Conservation (phyloP, 2,329 filamentous ascomycete species). For the Fusarium acutatum region DNA sequence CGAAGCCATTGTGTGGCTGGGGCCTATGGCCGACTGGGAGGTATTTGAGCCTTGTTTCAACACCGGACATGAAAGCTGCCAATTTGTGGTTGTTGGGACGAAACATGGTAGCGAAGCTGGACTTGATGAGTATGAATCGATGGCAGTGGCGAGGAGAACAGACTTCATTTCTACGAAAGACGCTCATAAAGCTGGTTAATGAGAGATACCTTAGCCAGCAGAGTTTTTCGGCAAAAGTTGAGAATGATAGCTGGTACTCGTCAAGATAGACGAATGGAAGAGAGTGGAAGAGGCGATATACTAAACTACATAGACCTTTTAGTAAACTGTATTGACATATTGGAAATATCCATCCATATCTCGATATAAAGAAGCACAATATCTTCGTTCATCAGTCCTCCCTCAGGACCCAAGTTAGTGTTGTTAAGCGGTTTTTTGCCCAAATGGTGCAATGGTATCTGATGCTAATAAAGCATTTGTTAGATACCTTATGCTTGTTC, state of each 20-base stretch:
- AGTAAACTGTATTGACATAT: background rate
- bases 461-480: background rate
- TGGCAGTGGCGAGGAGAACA: constrained; percentile 23
- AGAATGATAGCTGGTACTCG: background rate
- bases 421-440: background rate
- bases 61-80: background rate
- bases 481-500: too few species aligned
- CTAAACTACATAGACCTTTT: background rate
- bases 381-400: background rate
- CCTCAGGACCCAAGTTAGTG: background rate
- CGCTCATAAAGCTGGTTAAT: background rate
- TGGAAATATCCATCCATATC: background rate
- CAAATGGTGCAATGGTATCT: background rate
- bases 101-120: constrained; percentile 25
- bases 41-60: constrained; percentile 35
- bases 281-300: background rate
- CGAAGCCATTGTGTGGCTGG: constrained; percentile 35
- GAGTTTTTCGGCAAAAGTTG: background rate
- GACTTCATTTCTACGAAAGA: background rate
- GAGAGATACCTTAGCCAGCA: background rate
- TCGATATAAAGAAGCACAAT: background rate
- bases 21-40: constrained; percentile 40
- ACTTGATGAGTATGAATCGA: constrained; percentile 34
- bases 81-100: constrained; percentile 16
- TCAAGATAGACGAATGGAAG: background rate